Conservation (phyloP, 2,329 filamentous ascomycete genomes). For the Emmonsiellopsis sp. region DNA sequence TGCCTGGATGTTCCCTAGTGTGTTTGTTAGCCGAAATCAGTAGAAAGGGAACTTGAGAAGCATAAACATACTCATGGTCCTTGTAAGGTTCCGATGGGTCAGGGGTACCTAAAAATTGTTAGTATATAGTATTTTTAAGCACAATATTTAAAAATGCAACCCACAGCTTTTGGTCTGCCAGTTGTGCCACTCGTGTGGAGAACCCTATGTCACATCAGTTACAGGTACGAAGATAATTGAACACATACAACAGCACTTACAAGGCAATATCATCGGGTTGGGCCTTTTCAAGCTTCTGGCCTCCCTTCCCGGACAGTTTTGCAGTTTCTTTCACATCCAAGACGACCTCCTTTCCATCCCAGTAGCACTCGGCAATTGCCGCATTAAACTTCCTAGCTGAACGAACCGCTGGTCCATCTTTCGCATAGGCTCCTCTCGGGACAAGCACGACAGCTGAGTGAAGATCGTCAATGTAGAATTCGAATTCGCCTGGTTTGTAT, state of each 20-base stretch:
- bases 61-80: conserved; percentile 60
- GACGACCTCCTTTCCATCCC: conserved; percentile 61
- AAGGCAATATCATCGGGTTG: conserved; percentile 72
- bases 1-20: conserved; percentile 60
- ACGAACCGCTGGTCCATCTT: conserved; percentile 61
- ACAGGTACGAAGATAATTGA: too few species aligned
- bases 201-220: too few species aligned
- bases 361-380: conserved; percentile 81
- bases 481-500: conserved; percentile 84
- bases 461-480: conserved; percentile 85
- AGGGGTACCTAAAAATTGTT: conserved; percentile 53
- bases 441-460: conserved; percentile 71
- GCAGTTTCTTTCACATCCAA: conserved; percentile 71
- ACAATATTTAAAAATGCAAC: conserved; percentile 18
- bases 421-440: conserved; percentile 58
- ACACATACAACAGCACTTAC: conserved; percentile 41
- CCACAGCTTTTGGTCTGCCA: conserved; percentile 71
- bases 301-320: conserved; percentile 48
- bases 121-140: neutral
- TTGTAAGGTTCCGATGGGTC: conserved; percentile 70
- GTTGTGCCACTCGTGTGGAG: conserved; percentile 53
- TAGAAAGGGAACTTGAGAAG: neutral
- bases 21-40: conserved; percentile 7
- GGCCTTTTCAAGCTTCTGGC: conserved; percentile 43
- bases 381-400: conserved; percentile 72